These are phyloP conservation scores for Amniculicola lignicola DNA, from an alignment of 495 filamentous ascomycete genomes.

Conservation along the genomic window DNA sequence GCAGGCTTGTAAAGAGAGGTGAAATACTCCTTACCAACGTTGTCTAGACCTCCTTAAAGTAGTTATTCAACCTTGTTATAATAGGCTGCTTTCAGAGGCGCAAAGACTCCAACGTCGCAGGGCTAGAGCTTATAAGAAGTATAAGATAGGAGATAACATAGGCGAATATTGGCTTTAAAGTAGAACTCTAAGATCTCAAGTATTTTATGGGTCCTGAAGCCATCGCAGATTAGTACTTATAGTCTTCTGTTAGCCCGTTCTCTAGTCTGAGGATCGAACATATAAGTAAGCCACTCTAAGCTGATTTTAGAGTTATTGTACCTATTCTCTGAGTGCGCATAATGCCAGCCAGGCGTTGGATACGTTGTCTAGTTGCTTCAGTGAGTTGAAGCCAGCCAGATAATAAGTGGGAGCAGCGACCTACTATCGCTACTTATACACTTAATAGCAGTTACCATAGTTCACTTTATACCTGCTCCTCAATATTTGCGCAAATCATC, in stretches of 20 bases:
- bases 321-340: conserved; percentile 3
- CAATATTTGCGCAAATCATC: no score
- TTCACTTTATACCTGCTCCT: not conserved
- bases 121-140: not conserved
- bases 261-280: not conserved
- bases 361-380: not conserved
- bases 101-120: not conserved
- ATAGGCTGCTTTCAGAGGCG: not conserved
- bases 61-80: no score
- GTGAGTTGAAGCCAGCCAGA: not conserved
- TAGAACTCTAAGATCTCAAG: not conserved
- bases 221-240: not conserved
- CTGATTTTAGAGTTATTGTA: no score
- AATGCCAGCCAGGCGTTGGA: not conserved
- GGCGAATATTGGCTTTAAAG: not conserved
- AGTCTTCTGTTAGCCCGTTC: not conserved
- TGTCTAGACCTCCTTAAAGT: no score
- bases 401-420: not conserved
- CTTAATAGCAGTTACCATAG: not conserved
- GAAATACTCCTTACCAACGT: no score
- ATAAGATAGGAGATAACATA: not conserved
- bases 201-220: not conserved
- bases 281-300: not conserved
- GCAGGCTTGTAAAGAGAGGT: no score
- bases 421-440: not conserved